Evolutionary conservation across 371 early-diverging fungal species (phyloP), one percentile per base, ranked within the genome.

Genomic region (Mucor lusitanicus): DNA sequence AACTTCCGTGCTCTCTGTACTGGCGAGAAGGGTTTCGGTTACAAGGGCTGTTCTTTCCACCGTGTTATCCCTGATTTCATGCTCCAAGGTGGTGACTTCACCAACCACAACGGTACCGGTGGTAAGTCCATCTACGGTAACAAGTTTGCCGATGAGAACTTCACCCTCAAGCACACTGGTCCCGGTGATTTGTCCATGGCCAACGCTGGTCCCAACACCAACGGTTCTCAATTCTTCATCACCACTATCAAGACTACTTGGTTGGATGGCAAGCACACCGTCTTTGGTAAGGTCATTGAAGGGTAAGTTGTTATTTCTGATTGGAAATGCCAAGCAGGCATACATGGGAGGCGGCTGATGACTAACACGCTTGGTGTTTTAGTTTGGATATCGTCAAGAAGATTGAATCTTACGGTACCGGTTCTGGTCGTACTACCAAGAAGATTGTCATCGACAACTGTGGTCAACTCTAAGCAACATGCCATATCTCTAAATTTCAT

Each of bases 21-120:
- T 73, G 93, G 88, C 69, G 90, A 85, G 83, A 90, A 86, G 83
- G 94, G 79, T 72, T 82, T 64, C 60, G 93, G 96, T 59, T 99
- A 96, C 86, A 93, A 94, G 81, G 92, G 89, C 71, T 89, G 89
- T 77, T 77, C 74, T 42, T 98, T 99, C 91, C 99, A 98, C 87
- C 88, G 98, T 70, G 88, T 97, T 66, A 96, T 96, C 70, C 90
- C 89, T 70, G 74, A 94, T 23, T 99, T 99, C 87, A 99, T 99
- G 98, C 88, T 99, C 57, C 99, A 99, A 83, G 99, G 99, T 69
- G 99, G 99, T 70, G 99, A 99, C 86, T 91, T 99, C 83, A 92
- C 92, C 81, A 80, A 83, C 71, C 83, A 85, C 79, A 89, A 99
- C 88, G 99, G 99, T 71, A 98, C 99, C 32, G 99, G 99, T 68